These are phyloP conservation scores for Spiromastix sp. DNA, from an alignment of 2,329 filamentous ascomycete genomes.

Conservation along the genomic window DNA sequence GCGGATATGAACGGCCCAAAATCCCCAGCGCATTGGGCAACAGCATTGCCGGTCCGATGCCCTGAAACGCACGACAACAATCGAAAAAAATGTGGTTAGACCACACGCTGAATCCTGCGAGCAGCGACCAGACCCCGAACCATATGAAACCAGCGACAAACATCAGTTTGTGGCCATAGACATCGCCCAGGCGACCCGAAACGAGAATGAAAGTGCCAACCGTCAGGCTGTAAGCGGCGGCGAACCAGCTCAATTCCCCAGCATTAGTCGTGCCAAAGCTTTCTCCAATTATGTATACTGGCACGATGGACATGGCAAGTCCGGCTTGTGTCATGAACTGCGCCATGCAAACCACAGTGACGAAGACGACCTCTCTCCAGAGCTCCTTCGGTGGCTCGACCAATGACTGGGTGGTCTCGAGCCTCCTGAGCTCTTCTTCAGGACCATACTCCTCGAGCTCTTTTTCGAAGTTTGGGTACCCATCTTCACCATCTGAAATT, in stretches of 20 bases:
- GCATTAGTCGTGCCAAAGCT: slow-evolving; percentile 40
- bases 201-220: slow-evolving; percentile 38
- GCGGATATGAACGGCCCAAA: slow-evolving; percentile 53
- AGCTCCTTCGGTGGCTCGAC: too few species aligned
- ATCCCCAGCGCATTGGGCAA: slow-evolving; percentile 58
- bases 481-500: too few species aligned
- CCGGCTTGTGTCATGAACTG: slow-evolving; percentile 31
- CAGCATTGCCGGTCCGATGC: slow-evolving; percentile 61
- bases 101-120: slow-evolving; percentile 56
- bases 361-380: too few species aligned
- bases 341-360: slow-evolving; percentile 36
- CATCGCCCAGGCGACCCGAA: slow-evolving; percentile 47
- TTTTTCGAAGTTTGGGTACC: too few species aligned
- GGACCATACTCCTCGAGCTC: too few species aligned
- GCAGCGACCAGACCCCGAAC: slow-evolving; percentile 57
- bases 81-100: slow-evolving; percentile 59
- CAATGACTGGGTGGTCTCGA: too few species aligned
- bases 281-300: slow-evolving; percentile 36
- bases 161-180: slow-evolving; percentile 54
- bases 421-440: too few species aligned
- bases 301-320: slow-evolving; percentile 27
- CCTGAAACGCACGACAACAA: slow-evolving; percentile 61
- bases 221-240: slow-evolving; percentile 39
- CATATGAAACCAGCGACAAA: slow-evolving; percentile 51
- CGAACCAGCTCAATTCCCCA: slow-evolving; percentile 42